Evolutionary conservation across 1,139 yeast genomes (phyloP), one percentile per base, ranked within the genome.

Genomic region (Torulaspora pretoriensis): DNA sequence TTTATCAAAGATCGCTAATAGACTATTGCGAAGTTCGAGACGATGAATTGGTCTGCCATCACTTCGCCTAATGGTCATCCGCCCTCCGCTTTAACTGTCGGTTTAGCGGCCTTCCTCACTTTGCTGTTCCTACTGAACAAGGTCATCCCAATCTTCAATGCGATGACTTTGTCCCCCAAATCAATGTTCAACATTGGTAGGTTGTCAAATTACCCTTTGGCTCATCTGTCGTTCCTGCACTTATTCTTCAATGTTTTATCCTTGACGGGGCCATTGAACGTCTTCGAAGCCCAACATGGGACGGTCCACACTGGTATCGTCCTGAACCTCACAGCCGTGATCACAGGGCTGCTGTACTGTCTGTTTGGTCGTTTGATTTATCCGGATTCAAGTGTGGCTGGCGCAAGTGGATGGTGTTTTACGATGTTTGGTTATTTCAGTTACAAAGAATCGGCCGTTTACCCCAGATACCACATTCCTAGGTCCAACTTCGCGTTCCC

Each of bases 221-320:
- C 79, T 38, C 97, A 89, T 62, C 61, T 70, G 31, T 73, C 77
- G 17, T 52, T 79, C 19, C 50, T 81, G 44, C 96, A 88, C 64
- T 69, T 90, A 67, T 46, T 77, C 2, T 65, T 85, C 57, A 87
- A 87, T 61, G 53, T 78, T n/a, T 50, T 79, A 35, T 76, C 83
- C 0, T 62, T 88, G 37, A 67, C 73, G 42, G 68, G 80, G 0
- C 88, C 90, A 4, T 68, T 89, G 60, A 69, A 85, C 25, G 71
- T 75, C 43, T 89, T 82, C 65, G 97, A 90, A 68, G 70, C 73
- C 43, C 65, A 69, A 24, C 84, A 88, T 56, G 97, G 97, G 8
- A 89, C 97, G 0, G 82, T 90, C 1, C 79, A 86, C 61, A 85
- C 97, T 2, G 97, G 95, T 1, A 73, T 90, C 42, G 82, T 89